phyloP scores from a whole-genome alignment of 2,329 filamentous ascomycete species.

The Alternaria consortialis region DNA sequence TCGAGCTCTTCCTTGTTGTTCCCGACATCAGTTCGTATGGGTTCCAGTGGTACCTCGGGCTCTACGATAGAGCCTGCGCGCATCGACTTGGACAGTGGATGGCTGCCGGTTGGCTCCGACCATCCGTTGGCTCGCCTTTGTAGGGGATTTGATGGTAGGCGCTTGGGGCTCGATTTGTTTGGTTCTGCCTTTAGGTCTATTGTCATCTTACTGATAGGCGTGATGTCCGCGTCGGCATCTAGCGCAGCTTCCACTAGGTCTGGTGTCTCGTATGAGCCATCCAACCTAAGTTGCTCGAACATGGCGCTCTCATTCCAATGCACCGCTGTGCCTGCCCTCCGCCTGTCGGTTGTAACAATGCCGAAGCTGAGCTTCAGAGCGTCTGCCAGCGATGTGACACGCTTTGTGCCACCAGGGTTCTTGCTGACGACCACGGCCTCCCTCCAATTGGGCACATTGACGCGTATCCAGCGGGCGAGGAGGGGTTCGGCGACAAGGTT shows the following conservation, averaged over 20 bases:
- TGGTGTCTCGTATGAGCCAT: slow-evolving; percentile 54
- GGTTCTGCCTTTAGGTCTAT: slow-evolving; percentile 38
- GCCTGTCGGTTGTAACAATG: slow-evolving; percentile 84
- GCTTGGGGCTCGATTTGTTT: slow-evolving; percentile 39
- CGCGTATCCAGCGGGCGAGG: slow-evolving; percentile 92
- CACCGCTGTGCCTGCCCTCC: slow-evolving; percentile 57
- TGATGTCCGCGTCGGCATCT: slow-evolving; percentile 48
- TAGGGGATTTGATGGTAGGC: slow-evolving; percentile 39
- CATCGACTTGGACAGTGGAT: slow-evolving; percentile 48
- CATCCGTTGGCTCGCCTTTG: slow-evolving; percentile 42
- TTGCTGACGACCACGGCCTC: slow-evolving; percentile 97
- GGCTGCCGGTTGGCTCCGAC: slow-evolving; percentile 36
- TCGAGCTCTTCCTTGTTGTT: slow-evolving; percentile 28
- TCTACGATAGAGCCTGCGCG: slow-evolving; percentile 47
- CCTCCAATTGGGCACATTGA: slow-evolving; percentile 86
- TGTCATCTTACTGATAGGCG: slow-evolving; percentile 35
- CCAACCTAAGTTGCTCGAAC: slow-evolving; percentile 59
- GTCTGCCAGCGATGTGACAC: slow-evolving; percentile 94
- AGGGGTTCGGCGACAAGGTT: slow-evolving; percentile 96
- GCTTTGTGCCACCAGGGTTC: slow-evolving; percentile 95
- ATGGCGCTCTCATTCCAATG: slow-evolving; percentile 81
- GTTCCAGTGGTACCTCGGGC: slow-evolving; percentile 40
- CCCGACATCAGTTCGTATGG: slow-evolving; percentile 32
- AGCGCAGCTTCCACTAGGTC: slow-evolving; percentile 42
- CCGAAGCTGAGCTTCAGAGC: slow-evolving; percentile 97